Conservation (phyloP, 768 basidiomycete genomes). For the Mycena olivaceomarginata region DNA sequence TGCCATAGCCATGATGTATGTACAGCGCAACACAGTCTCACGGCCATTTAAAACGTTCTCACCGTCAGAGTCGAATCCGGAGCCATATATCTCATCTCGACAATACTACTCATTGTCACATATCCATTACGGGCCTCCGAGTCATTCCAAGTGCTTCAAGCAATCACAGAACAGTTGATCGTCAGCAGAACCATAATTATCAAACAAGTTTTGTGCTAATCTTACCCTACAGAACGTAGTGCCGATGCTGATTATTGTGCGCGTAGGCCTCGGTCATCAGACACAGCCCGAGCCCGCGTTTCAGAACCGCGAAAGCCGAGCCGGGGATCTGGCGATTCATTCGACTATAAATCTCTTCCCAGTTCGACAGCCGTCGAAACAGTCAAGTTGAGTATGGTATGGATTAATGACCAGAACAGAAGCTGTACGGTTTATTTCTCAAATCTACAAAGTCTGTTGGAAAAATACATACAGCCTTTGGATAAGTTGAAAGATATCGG, state of each 20-base stretch:
- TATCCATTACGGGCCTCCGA: neutral
- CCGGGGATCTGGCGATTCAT: neutral
- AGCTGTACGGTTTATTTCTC: too few species aligned
- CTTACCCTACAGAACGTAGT: neutral
- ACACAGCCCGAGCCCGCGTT: neutral
- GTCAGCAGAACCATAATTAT: neutral
- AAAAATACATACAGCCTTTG: too few species aligned
- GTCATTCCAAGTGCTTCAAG: neutral
- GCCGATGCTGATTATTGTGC: neutral
- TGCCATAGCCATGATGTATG: neutral
- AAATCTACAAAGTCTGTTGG: too few species aligned
- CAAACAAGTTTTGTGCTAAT: neutral
- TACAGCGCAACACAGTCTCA: neutral
- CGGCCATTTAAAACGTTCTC: neutral
- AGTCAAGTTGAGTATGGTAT: neutral
- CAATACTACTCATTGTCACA: neutral
- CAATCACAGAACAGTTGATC: neutral
- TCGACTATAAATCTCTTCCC: neutral
- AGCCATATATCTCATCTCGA: neutral
- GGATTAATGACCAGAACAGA: too few species aligned
- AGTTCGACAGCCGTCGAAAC: neutral
- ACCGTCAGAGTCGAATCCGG: neutral
- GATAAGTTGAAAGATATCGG: too few species aligned
- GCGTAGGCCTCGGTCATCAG: neutral
- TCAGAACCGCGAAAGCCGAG: neutral